Evolutionary conservation across 257 asterid species (phyloP).

Genomic region (Cynanchum wilfordii): DNA sequence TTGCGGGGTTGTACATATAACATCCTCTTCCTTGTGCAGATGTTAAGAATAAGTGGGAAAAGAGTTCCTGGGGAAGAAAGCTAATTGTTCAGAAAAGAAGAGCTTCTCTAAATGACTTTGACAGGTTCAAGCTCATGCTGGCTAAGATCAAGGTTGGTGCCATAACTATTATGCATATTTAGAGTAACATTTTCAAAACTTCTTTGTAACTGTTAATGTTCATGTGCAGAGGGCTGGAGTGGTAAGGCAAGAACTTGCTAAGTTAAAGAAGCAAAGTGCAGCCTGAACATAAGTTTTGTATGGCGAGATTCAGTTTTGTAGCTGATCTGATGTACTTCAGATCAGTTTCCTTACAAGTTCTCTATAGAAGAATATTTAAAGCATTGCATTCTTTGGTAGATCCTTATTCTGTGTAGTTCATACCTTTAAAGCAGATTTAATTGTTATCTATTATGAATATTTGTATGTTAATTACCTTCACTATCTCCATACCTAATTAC

Average conservation of each 20-base stretch:
- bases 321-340: background rate
- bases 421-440: background rate
- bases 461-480: too few species aligned
- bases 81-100: constrained; percentile 86
- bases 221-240: constrained; percentile 71
- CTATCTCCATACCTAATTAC: too few species aligned
- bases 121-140: constrained; percentile 80
- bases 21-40: constrained; percentile 32
- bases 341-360: background rate
- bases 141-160: constrained; percentile 76
- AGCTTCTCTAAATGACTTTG: constrained; percentile 76
- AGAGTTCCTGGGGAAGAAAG: constrained; percentile 94
- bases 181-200: background rate
- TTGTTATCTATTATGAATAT: too few species aligned
- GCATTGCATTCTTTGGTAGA: background rate
- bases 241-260: constrained; percentile 83
- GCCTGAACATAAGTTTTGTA: constrained; percentile 4
- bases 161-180: background rate
- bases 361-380: background rate
- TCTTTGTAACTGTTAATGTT: background rate
- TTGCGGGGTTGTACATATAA: background rate
- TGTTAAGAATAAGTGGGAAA: constrained; percentile 86
- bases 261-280: constrained; percentile 50
- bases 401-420: background rate
- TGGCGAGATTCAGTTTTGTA: background rate